A percentile compares a stretch with the other conserved stretches of the same genome.
Evolutionary conservation across 495 filamentous ascomycete species (phyloP).

Genomic region (Aspergillus saccharolyticus): DNA sequence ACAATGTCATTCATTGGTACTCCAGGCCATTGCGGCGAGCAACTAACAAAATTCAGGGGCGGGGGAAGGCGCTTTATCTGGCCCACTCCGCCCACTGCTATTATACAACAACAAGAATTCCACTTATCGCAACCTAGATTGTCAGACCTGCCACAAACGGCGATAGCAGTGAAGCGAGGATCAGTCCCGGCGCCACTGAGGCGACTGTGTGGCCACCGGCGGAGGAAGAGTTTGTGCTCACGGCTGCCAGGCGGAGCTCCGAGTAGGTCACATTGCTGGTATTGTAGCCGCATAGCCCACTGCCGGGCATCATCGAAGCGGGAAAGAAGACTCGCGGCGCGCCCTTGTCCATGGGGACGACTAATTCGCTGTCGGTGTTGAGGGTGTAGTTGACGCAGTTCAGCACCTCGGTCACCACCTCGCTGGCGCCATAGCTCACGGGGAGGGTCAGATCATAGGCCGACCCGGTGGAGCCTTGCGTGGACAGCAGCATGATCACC

Average conservation of each 20-base stretch:
- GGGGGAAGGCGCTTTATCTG: too few relatives aligned
- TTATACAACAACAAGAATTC: too few relatives aligned
- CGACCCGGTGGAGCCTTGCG: constrained; percentile 41
- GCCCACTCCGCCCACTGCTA: too few relatives aligned
- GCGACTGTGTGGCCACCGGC: background rate
- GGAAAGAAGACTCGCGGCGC: constrained; percentile 40
- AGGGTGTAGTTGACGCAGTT: constrained; percentile 35
- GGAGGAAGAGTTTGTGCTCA: background rate
- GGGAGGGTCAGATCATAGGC: constrained; percentile 38
- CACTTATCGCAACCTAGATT: too few relatives aligned
- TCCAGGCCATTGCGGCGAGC: too few relatives aligned
- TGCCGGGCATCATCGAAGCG: constrained; percentile 14
- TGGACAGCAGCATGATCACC: constrained; percentile 52
- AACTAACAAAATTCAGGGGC: too few relatives aligned
- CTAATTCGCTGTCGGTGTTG: constrained; percentile 29
- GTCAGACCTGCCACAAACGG: too few relatives aligned
- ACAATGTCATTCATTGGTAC: too few relatives aligned
- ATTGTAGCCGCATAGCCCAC: constrained; percentile 22
- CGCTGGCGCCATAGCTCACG: constrained; percentile 31
- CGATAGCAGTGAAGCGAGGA: too few relatives aligned
- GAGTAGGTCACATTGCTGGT: background rate
- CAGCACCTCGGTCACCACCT: constrained; percentile 41
- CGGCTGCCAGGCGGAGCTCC: background rate
- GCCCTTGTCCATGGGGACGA: constrained; percentile 36
- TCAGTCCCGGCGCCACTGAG: background rate